Evolutionary conservation across 441 rosid species (phyloP), one percentile per base, ranked within the genome.

Genomic region (Euphorbia schlechtendalii): DNA sequence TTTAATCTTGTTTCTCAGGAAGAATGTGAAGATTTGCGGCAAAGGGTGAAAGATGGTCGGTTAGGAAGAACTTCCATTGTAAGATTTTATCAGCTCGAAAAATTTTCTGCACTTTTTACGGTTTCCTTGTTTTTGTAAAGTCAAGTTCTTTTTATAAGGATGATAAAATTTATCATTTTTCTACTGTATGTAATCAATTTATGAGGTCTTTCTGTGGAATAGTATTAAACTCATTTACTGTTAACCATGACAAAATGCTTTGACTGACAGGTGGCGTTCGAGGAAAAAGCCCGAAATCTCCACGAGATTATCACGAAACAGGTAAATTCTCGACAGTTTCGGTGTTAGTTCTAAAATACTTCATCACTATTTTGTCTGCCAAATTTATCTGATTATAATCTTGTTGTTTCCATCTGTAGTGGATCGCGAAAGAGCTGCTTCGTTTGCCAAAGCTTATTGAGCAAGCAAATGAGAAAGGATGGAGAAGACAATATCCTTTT

Each of bases 401-500:
- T 28, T 63, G 1, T 18, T 21, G 5, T 64, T 21, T 64, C 17
- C 25, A 17, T 8, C 36, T 7, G 8, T 24, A 82, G 90, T 65
- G 84, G 79, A 82, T 76, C 61, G 71, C 52, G 49, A 73, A 57
- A 69, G 84, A 85, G 76, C 64, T 81, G 63, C 66, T 24, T 49
- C 59, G 57, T 15, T 72, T 81, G 61, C 82, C 79, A 74, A 67
- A 71, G 25, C 69, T 30, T 57, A 73, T 83, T 30, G 74, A 79
- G 56, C 72, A 62, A 8, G 80, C 81, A 51, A 78, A 81, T 59
- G 87, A 81, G 82, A 83, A 78, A 77, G 90, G 89, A 21, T 72
- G 80, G 72, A 79, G 83, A 69, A 70, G 72, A 74, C 78, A 76
- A 85, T 85, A 85, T 85, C 90, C 90, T 85, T 85, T 69, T 52